Conservation (phyloP, 352 stramenopile species). For the Paralagenidium karlingii region DNA sequence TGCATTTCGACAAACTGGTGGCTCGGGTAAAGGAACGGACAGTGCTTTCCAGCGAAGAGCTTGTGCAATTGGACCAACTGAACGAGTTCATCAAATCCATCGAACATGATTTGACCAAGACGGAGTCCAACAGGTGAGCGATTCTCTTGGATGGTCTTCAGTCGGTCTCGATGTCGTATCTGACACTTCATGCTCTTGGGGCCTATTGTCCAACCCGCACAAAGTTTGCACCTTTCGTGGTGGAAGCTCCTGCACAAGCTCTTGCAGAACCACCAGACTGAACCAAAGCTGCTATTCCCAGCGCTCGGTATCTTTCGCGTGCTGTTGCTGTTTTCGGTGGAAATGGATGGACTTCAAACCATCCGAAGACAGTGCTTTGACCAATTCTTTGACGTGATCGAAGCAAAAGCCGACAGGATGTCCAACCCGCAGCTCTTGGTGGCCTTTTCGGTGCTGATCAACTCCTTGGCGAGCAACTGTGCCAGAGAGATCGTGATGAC, state of each 20-base stretch:
- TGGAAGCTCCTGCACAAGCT: slow-evolving; percentile 36
- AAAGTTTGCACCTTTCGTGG: slow-evolving; percentile 10
- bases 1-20: slow-evolving; percentile 39
- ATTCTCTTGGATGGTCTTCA: background rate
- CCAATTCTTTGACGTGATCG: slow-evolving; percentile 17
- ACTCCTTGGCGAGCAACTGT: slow-evolving; percentile 37
- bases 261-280: slow-evolving; percentile 14
- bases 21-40: slow-evolving; percentile 16
- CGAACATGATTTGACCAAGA: slow-evolving; percentile 17
- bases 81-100: slow-evolving; percentile 6
- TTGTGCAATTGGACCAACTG: too few species aligned
- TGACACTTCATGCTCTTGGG: background rate
- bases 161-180: background rate
- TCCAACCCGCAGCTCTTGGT: slow-evolving; percentile 35
- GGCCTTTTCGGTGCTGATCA: slow-evolving; percentile 44
- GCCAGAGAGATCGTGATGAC: slow-evolving; percentile 37
- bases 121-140: slow-evolving; percentile 2
- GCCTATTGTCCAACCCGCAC: background rate
- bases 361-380: slow-evolving; percentile 44
- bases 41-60: too few species aligned
- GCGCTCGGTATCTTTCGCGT: slow-evolving; percentile 44
- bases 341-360: slow-evolving; percentile 7
- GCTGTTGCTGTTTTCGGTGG: slow-evolving; percentile 25
- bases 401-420: slow-evolving; percentile 13
- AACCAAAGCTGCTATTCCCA: slow-evolving; percentile 31